Base-by-base conservation (phyloP, 495 filamentous ascomycete genomes). In the Achaetomiella virescens region DNA sequence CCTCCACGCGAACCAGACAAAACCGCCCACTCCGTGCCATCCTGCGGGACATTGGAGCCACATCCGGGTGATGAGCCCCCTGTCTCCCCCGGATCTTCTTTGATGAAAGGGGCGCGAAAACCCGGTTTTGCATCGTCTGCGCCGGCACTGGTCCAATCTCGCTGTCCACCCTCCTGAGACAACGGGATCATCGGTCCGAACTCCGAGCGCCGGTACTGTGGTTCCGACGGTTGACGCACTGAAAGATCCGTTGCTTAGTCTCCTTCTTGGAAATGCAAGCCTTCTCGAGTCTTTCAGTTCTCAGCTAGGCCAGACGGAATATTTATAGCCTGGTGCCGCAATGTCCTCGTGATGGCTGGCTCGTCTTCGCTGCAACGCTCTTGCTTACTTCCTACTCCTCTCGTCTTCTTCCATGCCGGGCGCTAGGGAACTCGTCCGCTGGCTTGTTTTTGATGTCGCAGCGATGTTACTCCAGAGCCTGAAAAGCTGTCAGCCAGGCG, bases 151-250 rank as follows among this genome's bases (percentile, higher is more conserved):
- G 2, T 21, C 49, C 36, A 31, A 41, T 20, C 49, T 42, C 37
- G 37, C 38, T 44, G 50, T 9, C 27, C 27, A 31, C 27, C 50
- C 31, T 27, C 27, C 20, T 25, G 14, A 53, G 27, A 53, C 18
- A 17, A n/a, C 17, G 17, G 41, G 40, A n/a, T n/a, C 41, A 17
- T 40, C 52, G 52, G 52, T 38, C 52, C 52, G 52, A 20, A 46
- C 52, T 54, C 52, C 52, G 52, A 22, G 49, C 22, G 17, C 35
- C 50, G 50, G 50, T 25, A 25, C 11, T 2, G 33, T 18, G 52
- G 52, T 25, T 45, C 51, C 51, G 51, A 45, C 41, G 51, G 51
- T 54, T 24, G 18, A n/a, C n/a, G 5, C 0, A 14, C 9, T 37
- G 22, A 6, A 11, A 17, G 51, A 45, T 54, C 51, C 51, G 51